Percentiles rank a stretch among this genome's conserved stretches.
phyloP scores from a whole-genome alignment of 1,284 basidiomycete genomes.

The Boletus semigastroideus region DNA sequence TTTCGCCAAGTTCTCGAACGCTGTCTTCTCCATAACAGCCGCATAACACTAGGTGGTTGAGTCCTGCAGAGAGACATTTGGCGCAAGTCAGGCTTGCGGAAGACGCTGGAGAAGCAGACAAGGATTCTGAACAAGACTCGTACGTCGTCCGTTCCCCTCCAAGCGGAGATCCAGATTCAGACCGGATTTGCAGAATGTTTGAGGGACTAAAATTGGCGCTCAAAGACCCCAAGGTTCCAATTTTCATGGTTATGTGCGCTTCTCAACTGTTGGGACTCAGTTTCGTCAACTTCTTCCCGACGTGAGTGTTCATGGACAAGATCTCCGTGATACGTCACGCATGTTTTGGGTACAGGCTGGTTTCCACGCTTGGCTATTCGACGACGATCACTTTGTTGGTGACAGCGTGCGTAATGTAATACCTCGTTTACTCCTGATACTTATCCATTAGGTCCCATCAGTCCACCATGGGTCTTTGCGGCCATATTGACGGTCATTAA shows the following conservation, averaged over 20 bases:
- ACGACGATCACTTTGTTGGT: background rate
- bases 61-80: background rate
- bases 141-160: background rate
- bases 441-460: background rate
- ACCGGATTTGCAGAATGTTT: background rate
- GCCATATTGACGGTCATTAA: background rate
- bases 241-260: slow-evolving; percentile 58
- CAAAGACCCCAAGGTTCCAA: slow-evolving; percentile 42
- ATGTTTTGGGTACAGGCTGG: slow-evolving; percentile 42
- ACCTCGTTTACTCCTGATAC: background rate
- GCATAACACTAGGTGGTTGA: background rate
- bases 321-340: background rate
- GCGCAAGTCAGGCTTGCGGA: background rate
- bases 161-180: background rate
- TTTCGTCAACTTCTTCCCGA: slow-evolving; percentile 75
- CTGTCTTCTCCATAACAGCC: background rate
- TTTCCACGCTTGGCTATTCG: slow-evolving; percentile 61
- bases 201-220: background rate
- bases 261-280: slow-evolving; percentile 60
- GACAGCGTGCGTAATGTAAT: background rate
- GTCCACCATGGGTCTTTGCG: background rate
- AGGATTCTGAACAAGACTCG: background rate
- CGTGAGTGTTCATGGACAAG: slow-evolving; percentile 40
- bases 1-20: background rate
- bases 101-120: background rate